These are phyloP conservation scores for Phytophthora sojae DNA, from an alignment of 352 stramenopile genomes.

Conservation along the genomic window DNA sequence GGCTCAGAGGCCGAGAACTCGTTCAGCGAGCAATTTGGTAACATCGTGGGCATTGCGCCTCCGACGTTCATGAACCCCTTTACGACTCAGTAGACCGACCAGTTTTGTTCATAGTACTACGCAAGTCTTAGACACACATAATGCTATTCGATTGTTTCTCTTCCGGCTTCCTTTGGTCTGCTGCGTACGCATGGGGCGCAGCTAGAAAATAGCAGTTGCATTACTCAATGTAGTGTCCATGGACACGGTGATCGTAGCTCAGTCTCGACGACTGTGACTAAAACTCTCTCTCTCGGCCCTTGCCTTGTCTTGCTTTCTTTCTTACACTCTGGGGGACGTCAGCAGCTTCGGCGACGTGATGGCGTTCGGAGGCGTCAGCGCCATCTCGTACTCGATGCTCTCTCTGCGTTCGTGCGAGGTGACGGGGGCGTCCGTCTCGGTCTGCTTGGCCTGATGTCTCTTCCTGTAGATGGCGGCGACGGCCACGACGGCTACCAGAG, in stretches of 20 bases:
- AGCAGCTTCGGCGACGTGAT: slow-evolving; percentile 17
- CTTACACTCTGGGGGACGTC: slow-evolving; percentile 38
- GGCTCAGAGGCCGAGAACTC: slow-evolving; percentile 54
- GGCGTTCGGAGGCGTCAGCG: slow-evolving; percentile 32
- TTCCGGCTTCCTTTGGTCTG: slow-evolving; percentile 36
- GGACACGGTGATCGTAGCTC: slow-evolving; percentile 26
- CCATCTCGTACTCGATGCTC: slow-evolving; percentile 48
- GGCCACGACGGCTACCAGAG: slow-evolving; percentile 20
- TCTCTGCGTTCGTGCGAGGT: slow-evolving; percentile 21
- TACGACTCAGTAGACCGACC: slow-evolving; percentile 22
- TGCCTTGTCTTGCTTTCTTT: background rate
- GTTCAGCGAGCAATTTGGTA: slow-evolving; percentile 68
- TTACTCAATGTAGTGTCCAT: slow-evolving; percentile 38
- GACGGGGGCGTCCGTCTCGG: background rate
- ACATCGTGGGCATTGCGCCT: slow-evolving; percentile 46
- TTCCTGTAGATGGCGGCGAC: slow-evolving; percentile 30
- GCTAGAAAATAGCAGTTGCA: slow-evolving; percentile 34
- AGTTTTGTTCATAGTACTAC: slow-evolving; percentile 14
- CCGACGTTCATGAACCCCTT: slow-evolving; percentile 35
- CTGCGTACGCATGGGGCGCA: slow-evolving; percentile 3
- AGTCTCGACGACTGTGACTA: slow-evolving; percentile 20
- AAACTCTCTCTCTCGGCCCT: slow-evolving; percentile 3
- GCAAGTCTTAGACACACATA: slow-evolving; percentile 30
- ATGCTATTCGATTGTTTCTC: slow-evolving; percentile 42
- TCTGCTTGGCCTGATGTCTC: slow-evolving; percentile 8